phyloP scores from a whole-genome alignment of 352 stramenopile genomes.

The Phytophthora syringae region DNA sequence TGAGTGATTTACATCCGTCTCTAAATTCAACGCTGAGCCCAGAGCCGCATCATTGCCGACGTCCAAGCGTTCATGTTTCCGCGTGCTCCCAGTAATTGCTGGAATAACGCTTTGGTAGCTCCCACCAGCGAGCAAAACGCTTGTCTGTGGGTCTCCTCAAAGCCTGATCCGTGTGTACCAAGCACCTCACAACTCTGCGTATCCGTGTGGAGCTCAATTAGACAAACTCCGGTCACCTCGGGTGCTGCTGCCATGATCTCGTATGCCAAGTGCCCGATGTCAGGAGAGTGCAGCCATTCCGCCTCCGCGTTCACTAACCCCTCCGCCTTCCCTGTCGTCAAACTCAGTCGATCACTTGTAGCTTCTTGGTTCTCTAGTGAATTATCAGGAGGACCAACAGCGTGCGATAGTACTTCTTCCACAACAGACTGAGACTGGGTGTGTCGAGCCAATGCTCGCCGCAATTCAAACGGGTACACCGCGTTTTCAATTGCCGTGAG shows the following conservation, averaged over 20 bases:
- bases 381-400: slow-evolving; percentile 32
- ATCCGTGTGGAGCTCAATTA: slow-evolving; percentile 55
- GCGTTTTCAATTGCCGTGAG: slow-evolving; percentile 73
- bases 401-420: slow-evolving; percentile 46
- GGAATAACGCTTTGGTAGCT: slow-evolving; percentile 34
- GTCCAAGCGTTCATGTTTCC: slow-evolving; percentile 42
- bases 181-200: slow-evolving; percentile 48
- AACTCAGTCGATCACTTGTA: neutral
- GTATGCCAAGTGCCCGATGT: slow-evolving; percentile 38
- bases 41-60: slow-evolving; percentile 47
- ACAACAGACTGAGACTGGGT: slow-evolving; percentile 33
- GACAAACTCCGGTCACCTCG: slow-evolving; percentile 45
- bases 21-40: slow-evolving; percentile 24
- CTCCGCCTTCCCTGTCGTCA: slow-evolving; percentile 12
- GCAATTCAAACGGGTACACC: slow-evolving; percentile 71
- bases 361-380: slow-evolving; percentile 11
- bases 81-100: slow-evolving; percentile 49
- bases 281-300: slow-evolving; percentile 43
- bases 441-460: slow-evolving; percentile 38
- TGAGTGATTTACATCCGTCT: slow-evolving; percentile 21
- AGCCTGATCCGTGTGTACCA: slow-evolving; percentile 21
- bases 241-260: slow-evolving; percentile 34
- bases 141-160: slow-evolving; percentile 10
- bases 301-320: slow-evolving; percentile 21
- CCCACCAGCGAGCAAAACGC: slow-evolving; percentile 21